Evolutionary conservation across 2,329 filamentous ascomycete species (phyloP).

Genomic region (Hypoxylon sp.): DNA sequence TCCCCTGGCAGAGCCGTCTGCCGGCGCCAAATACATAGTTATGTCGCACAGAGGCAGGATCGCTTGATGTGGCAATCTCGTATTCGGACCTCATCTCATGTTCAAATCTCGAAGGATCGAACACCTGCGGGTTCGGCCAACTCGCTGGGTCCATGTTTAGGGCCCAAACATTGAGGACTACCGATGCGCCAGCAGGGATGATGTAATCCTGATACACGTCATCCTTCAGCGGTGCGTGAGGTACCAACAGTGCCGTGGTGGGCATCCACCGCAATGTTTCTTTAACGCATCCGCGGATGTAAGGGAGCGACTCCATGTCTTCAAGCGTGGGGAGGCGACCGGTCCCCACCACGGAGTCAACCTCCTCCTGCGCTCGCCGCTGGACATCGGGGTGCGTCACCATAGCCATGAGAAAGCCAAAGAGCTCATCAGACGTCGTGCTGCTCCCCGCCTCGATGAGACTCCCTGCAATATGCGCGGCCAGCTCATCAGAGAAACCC

Average conservation of each 20-base stretch:
- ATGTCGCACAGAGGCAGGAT: constrained; percentile 33
- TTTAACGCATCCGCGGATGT: constrained; percentile 60
- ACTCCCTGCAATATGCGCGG: constrained; percentile 9
- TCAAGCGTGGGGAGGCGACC: constrained; percentile 58
- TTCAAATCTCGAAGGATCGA: constrained; percentile 55
- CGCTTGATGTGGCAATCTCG: constrained; percentile 51
- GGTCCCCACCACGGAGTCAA: constrained; percentile 59
- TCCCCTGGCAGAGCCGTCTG: constrained; percentile 63
- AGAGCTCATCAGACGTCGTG: constrained; percentile 10
- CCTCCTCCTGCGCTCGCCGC: constrained; percentile 29
- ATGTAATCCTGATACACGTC: constrained; percentile 54
- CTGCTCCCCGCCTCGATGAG: constrained; percentile 8
- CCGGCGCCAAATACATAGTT: constrained; percentile 44
- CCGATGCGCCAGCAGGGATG: constrained; percentile 58
- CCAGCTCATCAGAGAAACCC: constrained; percentile 11
- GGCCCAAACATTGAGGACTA: constrained; percentile 59
- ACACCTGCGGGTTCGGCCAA: constrained; percentile 48
- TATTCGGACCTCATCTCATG: constrained; percentile 40
- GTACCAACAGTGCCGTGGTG: constrained; percentile 52
- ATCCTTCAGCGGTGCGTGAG: constrained; percentile 54
- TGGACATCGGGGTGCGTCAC: constrained; percentile 9
- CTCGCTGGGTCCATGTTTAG: constrained; percentile 19
- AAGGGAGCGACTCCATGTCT: constrained; percentile 60
- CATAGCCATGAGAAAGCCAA: constrained; percentile 18
- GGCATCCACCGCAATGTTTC: constrained; percentile 62